Evolutionary conservation across 345 rosid species (phyloP).

Genomic region (Moringa oleifera): DNA sequence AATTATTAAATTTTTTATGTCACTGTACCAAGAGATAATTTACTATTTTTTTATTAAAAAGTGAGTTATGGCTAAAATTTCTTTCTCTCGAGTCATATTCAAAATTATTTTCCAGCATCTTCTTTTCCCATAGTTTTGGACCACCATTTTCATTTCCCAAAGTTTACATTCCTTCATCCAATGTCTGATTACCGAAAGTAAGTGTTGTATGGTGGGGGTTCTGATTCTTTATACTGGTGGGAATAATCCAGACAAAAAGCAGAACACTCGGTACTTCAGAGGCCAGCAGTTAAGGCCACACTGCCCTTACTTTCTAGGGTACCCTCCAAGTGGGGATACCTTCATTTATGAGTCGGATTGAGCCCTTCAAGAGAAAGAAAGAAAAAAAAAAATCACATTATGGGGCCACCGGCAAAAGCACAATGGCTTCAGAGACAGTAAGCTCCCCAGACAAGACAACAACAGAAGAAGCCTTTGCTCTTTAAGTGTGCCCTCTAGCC

Average conservation of each 20-base stretch:
- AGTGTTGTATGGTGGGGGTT: not conserved
- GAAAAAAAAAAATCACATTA: not conserved
- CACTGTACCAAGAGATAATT: too few relatives aligned
- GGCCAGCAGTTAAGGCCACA: not conserved
- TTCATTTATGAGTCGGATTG: conserved; percentile 3
- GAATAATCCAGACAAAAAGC: conserved; percentile 12
- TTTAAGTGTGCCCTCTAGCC: conserved; percentile 10
- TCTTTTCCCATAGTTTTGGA: not conserved
- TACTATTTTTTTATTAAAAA: too few relatives aligned
- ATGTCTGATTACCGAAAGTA: not conserved
- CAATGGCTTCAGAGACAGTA: conserved; percentile 19
- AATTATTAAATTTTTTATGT: too few relatives aligned
- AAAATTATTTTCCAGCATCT: not conserved
- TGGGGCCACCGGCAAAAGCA: conserved; percentile 21
- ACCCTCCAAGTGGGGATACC: conserved; percentile 6
- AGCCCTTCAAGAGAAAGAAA: not conserved
- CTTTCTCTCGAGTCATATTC: not conserved
- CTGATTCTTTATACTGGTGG: not conserved
- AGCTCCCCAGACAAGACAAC: not conserved
- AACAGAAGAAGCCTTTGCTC: conserved; percentile 3
- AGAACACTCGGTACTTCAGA: not conserved
- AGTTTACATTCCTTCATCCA: not conserved
- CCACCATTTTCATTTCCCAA: not conserved
- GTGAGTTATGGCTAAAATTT: too few relatives aligned
- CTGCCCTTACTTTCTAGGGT: conserved; percentile 3